Base-by-base conservation (phyloP, 1,284 basidiomycete genomes). In the Tilletia walkeri region DNA sequence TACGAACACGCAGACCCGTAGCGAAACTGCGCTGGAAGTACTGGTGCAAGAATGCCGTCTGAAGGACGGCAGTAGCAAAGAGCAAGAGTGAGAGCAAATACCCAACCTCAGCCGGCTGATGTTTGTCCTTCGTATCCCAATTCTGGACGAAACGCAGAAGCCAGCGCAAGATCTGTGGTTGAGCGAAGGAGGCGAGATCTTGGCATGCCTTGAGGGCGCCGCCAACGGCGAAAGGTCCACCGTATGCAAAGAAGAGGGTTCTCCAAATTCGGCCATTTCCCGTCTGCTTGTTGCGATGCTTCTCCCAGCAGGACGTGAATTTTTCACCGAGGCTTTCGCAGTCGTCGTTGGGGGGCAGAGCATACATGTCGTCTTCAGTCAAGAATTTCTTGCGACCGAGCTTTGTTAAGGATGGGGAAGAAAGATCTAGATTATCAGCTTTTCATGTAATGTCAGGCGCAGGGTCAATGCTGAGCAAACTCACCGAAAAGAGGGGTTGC, bases 1-100 rank as follows among this genome's bases (percentile, higher is more conserved):
- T 91, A 54, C 94, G 90, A 59, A 96, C 89, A 18, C 94, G 90
- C 93, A 96, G 95, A 70, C 94, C 93, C 16, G 92, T 92, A 78
- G 91, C 89, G 80, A 90, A 92, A 65, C 89, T 89, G 1, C 88
- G 86, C 84, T 93, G 90, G 84, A 94, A 94, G 83, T 94, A 94
- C 86, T 95, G 93, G 79, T 97, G 93, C 70, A 97, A 85, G 67
- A 92, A 86, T n/a, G 92, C 84, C 0, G 92, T 95, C 79, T 95
- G 95, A 0, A 87, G 75, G 30, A 89, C 79, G 10, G 88, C 78
- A 0, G 91, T 90, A 72, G 95, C 89, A 4, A 88, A 85, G 76
- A 7, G 94, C 93, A 77, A 91, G 73, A 70, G 75, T 76, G 10
- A 79, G 71, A 74, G 73, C 66, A 84, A 41, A 86, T 73, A 4